These are phyloP conservation scores for Urostyla sp. DNA, from an alignment of 73 alveolate genomes.

Conservation along the genomic window DNA sequence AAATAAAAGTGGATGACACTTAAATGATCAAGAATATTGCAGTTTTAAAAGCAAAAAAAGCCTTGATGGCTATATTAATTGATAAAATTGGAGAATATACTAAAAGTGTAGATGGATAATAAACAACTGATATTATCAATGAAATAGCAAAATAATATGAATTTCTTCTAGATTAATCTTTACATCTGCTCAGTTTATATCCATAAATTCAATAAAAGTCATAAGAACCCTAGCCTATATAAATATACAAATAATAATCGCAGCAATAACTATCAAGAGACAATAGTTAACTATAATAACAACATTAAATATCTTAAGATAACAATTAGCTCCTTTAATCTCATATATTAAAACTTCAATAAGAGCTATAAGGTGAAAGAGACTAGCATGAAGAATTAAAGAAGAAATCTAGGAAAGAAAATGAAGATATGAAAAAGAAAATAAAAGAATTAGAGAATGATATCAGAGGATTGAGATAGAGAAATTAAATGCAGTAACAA, in stretches of 20 bases:
- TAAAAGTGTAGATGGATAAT: slow-evolving; percentile 43
- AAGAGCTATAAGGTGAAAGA: slow-evolving; percentile 26
- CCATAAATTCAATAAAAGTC: too few species aligned
- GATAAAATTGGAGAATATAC: slow-evolving; percentile 58
- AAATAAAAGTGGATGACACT: slow-evolving; percentile 45
- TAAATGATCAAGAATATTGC: background rate
- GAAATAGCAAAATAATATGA: slow-evolving; percentile 36
- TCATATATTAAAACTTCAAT: too few species aligned
- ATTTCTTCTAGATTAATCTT: slow-evolving; percentile 21
- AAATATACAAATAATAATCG: too few species aligned
- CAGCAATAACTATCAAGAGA: too few species aligned
- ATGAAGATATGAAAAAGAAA: slow-evolving; percentile 51
- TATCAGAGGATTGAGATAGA: slow-evolving; percentile 47
- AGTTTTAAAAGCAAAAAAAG: slow-evolving; percentile 61
- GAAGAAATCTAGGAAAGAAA: slow-evolving; percentile 54
- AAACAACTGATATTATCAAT: slow-evolving; percentile 63
- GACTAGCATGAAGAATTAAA: slow-evolving; percentile 33
- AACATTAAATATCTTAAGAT: too few species aligned
- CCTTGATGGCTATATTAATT: slow-evolving; percentile 65
- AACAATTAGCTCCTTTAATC: too few species aligned
- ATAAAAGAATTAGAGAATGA: slow-evolving; percentile 57
- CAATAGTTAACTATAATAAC: too few species aligned
- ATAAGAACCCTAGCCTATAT: too few species aligned
- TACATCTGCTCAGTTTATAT: slow-evolving; percentile 6
- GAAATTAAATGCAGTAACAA: slow-evolving; percentile 13